Conservation (phyloP, 192 early-diverging fungal species). For the Podila minutissima region DNA sequence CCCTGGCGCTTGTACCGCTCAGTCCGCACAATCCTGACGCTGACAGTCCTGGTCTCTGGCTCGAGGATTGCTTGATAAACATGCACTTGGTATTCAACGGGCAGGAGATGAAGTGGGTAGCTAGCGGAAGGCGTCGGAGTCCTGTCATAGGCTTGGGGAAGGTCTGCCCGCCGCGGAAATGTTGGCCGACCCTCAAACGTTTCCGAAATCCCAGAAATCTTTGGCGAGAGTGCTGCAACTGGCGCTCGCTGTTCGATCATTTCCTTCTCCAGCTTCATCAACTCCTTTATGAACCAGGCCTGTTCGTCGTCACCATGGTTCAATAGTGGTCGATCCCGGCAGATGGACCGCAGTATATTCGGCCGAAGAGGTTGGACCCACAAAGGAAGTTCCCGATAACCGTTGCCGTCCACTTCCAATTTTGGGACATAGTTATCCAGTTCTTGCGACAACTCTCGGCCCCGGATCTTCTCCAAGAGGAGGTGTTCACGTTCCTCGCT, state of each 20-base stretch:
- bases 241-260: neutral
- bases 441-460: too few relatives aligned
- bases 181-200: constrained; percentile 4
- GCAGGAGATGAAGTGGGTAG: constrained; percentile 25
- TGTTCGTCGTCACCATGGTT: neutral
- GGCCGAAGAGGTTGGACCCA: constrained; percentile 4
- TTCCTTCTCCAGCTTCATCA: constrained; percentile 1
- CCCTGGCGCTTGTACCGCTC: constrained; percentile 35
- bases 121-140: constrained; percentile 12
- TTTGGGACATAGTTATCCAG: too few relatives aligned
- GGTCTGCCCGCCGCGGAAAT: neutral
- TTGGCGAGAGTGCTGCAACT: neutral
- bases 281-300: neutral
- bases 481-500: too few relatives aligned
- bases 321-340: neutral
- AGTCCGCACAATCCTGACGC: constrained; percentile 21
- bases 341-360: neutral
- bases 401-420: too few relatives aligned
- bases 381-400: too few relatives aligned
- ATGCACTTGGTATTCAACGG: constrained; percentile 28
- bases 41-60: constrained; percentile 20
- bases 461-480: too few relatives aligned
- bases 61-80: constrained; percentile 26
- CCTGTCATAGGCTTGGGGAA: neutral
- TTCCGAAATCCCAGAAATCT: neutral